Evolutionary conservation across 345 rosid species (phyloP).

Genomic region (Eucalyptus coolabah): DNA sequence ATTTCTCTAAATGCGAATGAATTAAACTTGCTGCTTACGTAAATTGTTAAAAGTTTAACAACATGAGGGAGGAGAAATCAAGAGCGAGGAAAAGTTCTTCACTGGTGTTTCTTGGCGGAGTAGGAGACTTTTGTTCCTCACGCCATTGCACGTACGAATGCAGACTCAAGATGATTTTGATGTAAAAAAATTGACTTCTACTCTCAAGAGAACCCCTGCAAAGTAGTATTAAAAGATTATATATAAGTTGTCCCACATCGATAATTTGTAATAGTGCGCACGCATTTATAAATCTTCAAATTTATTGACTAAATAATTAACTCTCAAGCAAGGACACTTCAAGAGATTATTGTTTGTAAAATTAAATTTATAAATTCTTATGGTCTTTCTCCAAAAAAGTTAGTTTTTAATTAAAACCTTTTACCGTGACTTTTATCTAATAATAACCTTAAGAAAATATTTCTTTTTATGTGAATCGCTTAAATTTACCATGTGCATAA

Average conservation of each 20-base stretch:
- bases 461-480: not conserved
- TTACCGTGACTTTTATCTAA: not conserved
- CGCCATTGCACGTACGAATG: not conserved
- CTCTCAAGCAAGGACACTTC: not conserved
- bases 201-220: not conserved
- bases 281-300: not conserved
- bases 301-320: not conserved
- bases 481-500: not conserved
- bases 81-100: not conserved
- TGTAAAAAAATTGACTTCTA: not conserved
- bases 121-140: not conserved
- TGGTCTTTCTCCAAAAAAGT: not conserved
- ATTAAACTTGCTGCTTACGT: not conserved
- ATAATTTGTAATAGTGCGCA: not conserved
- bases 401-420: not conserved
- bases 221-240: not conserved
- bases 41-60: not conserved
- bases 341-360: not conserved
- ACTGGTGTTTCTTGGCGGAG: not conserved
- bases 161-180: not conserved
- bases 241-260: not conserved
- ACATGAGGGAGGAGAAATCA: not conserved
- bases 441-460: not conserved
- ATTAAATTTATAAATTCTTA: not conserved
- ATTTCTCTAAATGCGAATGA: too few relatives aligned